Evolutionary conservation across 139 green algal genomes (phyloP).

Genomic region (Gonium pectorale): DNA sequence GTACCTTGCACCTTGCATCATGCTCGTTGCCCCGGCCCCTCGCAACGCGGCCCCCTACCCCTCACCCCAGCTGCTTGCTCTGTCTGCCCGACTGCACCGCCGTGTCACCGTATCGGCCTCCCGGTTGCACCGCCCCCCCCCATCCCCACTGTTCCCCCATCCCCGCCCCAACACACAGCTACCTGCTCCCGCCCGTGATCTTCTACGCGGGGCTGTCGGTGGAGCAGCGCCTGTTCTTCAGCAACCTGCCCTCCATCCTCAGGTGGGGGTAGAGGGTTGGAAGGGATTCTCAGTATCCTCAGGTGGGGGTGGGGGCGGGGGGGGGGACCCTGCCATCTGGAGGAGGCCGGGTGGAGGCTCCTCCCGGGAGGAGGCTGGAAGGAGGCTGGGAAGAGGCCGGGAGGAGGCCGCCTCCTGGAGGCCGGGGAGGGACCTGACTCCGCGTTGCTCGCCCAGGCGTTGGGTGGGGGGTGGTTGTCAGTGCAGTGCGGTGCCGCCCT

Average conservation of each 20-base stretch:
- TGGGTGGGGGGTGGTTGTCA: too few relatives aligned
- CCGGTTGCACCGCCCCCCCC: background rate
- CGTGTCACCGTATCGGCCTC: background rate
- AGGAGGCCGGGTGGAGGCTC: too few relatives aligned
- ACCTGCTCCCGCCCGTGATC: conserved; percentile 89
- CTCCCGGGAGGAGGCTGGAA: too few relatives aligned
- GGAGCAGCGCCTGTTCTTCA: conserved; percentile 89
- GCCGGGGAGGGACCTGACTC: too few relatives aligned
- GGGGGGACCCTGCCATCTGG: too few relatives aligned
- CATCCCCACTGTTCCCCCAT: background rate
- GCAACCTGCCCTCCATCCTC: conserved; percentile 84
- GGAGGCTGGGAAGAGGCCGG: too few relatives aligned
- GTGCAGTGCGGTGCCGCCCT: too few relatives aligned
- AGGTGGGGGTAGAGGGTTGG: too few relatives aligned
- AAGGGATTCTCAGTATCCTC: too few relatives aligned
- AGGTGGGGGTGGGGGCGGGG: too few relatives aligned
- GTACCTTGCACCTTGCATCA: background rate
- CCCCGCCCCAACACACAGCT: conserved; percentile 48
- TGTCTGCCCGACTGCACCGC: background rate
- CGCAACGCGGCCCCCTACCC: background rate
- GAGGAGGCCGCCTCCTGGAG: too few relatives aligned
- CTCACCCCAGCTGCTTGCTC: background rate
- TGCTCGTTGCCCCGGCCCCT: background rate
- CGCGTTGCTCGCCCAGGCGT: too few relatives aligned
- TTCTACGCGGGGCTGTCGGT: conserved; percentile 86